A percentile compares a stretch with the other conserved stretches of the same genome.
Evolutionary conservation across 164 flowering plant genomes (phyloP).

Genomic region (Kalanchoe fedtschenkoi): DNA sequence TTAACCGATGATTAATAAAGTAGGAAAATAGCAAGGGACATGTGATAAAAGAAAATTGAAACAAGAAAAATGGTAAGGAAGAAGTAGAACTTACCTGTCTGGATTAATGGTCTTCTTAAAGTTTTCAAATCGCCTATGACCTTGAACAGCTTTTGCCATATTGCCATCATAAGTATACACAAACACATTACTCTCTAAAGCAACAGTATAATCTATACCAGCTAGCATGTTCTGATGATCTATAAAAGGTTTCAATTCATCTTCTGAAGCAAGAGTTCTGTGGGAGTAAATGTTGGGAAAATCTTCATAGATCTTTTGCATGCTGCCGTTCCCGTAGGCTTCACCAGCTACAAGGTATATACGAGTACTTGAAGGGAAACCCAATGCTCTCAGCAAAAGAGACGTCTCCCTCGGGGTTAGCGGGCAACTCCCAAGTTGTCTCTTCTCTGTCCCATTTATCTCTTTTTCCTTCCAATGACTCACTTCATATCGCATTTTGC

Average conservation of each 20-base stretch:
- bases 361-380: constrained; percentile 59
- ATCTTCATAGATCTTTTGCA: constrained; percentile 55
- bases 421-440: constrained; percentile 92
- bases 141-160: constrained; percentile 99
- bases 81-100: constrained; percentile 55
- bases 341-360: constrained; percentile 96
- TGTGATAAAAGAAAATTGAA: too few species aligned
- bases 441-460: constrained; percentile 73
- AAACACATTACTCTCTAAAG: constrained; percentile 85
- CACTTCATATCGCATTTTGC: constrained; percentile 71
- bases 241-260: constrained; percentile 73
- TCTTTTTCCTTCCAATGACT: constrained; percentile 99
- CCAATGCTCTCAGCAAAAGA: constrained; percentile 71
- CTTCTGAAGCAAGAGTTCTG: constrained; percentile 60
- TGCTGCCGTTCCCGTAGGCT: constrained; percentile 83
- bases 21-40: too few species aligned
- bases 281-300: constrained; percentile 86
- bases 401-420: constrained; percentile 91
- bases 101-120: constrained; percentile 89
- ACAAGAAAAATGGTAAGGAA: too few species aligned
- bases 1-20: too few species aligned
- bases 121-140: constrained; percentile 88
- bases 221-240: constrained; percentile 95
- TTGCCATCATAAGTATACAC: constrained; percentile 94
- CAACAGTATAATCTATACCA: constrained; percentile 86